phyloP scores from a whole-genome alignment of 495 filamentous ascomycete species.

The Trichoderma virens region DNA sequence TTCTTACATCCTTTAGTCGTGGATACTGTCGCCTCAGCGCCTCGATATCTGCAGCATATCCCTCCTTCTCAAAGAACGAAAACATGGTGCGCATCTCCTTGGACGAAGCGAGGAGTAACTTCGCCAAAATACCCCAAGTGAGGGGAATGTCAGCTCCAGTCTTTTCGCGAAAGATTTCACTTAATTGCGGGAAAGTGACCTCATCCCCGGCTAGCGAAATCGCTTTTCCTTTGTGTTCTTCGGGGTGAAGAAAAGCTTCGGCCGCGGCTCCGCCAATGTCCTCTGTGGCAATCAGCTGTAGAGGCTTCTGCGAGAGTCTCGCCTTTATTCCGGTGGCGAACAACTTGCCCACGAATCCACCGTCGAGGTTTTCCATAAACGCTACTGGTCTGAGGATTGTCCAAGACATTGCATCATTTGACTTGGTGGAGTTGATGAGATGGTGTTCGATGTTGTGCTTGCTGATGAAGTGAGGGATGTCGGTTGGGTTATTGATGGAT shows the following conservation, averaged over 20 bases:
- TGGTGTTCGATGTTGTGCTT: conserved; percentile 56
- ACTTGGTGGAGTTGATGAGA: conserved; percentile 30
- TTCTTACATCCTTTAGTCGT: conserved; percentile 44
- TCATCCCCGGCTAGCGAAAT: conserved; percentile 55
- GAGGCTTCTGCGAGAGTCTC: conserved; percentile 32
- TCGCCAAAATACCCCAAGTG: conserved; percentile 31
- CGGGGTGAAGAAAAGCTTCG: conserved; percentile 38
- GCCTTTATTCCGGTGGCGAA: conserved; percentile 23
- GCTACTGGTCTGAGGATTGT: conserved; percentile 45
- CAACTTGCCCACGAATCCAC: conserved; percentile 44
- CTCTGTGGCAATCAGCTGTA: conserved; percentile 45
- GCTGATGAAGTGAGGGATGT: conserved; percentile 52
- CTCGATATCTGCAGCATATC: conserved; percentile 45
- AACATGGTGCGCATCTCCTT: conserved; percentile 52
- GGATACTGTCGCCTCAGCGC: conserved; percentile 43
- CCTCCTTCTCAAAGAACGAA: conserved; percentile 50
- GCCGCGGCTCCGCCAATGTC: conserved; percentile 56
- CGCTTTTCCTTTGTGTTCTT: conserved; percentile 34
- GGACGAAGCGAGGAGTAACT: conserved; percentile 31
- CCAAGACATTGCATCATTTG: conserved; percentile 39
- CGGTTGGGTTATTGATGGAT: conserved; percentile 43
- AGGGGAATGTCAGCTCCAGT: conserved; percentile 37
- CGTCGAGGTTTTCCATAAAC: conserved; percentile 52
- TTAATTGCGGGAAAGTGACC: conserved; percentile 42
- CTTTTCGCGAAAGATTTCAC: conserved; percentile 40